Conservation (phyloP, 441 rosid species). For the Gossypium davidsonii region DNA sequence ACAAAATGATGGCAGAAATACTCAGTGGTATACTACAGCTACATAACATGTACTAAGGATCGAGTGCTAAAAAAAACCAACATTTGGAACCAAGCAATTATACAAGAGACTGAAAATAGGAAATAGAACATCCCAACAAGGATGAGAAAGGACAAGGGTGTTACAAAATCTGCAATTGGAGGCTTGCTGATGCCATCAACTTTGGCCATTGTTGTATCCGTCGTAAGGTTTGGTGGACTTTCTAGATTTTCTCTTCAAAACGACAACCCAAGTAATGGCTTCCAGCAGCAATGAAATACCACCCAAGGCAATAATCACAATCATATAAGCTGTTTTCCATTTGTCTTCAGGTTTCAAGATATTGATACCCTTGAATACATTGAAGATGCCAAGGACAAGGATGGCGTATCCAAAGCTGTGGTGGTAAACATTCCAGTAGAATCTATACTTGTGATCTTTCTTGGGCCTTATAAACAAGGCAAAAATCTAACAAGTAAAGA, state of each 20-base stretch:
- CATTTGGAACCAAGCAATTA: conserved; percentile 7
- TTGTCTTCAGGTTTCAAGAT: conserved; percentile 39
- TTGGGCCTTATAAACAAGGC: conserved; percentile 52
- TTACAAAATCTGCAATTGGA: conserved; percentile 10
- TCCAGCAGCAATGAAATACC: conserved; percentile 46
- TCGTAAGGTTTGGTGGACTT: conserved; percentile 51
- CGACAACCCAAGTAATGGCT: conserved; percentile 49
- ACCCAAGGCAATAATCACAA: conserved; percentile 30
- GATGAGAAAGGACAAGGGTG: neutral
- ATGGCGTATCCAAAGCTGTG: conserved; percentile 48
- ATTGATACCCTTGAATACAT: conserved; percentile 45
- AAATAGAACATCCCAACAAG: conserved; percentile 3
- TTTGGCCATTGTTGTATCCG: conserved; percentile 32
- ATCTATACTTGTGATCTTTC: conserved; percentile 57
- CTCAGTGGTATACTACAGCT: neutral
- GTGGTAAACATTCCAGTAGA: conserved; percentile 62
- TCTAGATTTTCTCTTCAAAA: conserved; percentile 39
- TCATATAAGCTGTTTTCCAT: conserved; percentile 43
- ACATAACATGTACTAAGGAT: conserved; percentile 2
- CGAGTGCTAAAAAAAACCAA: neutral
- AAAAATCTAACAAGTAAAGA: conserved; percentile 31
- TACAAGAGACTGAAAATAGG: conserved; percentile 6
- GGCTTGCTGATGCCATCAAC: conserved; percentile 24
- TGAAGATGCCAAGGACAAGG: conserved; percentile 41
- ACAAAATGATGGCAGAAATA: neutral